phyloP scores from a whole-genome alignment of 305 asterid species.

The Plantago coronopus region DNA sequence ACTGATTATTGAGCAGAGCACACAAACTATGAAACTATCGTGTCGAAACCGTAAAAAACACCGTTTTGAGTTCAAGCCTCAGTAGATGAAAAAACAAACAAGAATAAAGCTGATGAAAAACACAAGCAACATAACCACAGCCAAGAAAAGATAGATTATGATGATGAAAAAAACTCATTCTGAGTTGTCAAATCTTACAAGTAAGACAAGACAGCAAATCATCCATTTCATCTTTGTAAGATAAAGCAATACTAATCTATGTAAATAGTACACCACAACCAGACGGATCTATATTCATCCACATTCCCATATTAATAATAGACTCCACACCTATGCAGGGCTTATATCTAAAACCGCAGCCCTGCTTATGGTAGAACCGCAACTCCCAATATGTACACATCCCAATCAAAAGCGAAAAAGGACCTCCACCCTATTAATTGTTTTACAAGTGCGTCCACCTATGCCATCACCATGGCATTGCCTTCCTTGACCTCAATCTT shows the following conservation, averaged over 20 bases:
- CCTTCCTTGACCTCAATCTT: constrained; percentile 32
- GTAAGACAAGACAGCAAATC: background rate
- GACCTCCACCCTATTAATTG: background rate
- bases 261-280: constrained; percentile 12
- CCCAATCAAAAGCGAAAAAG: constrained; percentile 14
- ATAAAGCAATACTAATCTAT: constrained; percentile 12
- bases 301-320: background rate
- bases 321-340: constrained; percentile 28
- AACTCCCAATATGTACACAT: constrained; percentile 21
- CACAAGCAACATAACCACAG: no score
- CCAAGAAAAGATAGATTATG: background rate
- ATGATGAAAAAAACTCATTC: background rate
- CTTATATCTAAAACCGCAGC: constrained; percentile 39
- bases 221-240: constrained; percentile 10
- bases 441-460: constrained; percentile 18
- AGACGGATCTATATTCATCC: constrained; percentile 2
- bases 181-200: background rate
- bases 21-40: no score
- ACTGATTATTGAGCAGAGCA: no score
- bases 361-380: constrained; percentile 26
- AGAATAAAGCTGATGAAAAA: no score
- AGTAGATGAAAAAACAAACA: no score
- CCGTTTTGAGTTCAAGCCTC: no score
- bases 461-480: constrained; percentile 47
- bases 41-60: no score